phyloP scores from a whole-genome alignment of 1,284 basidiomycete genomes.

The Ceratobasidium theobromae region DNA sequence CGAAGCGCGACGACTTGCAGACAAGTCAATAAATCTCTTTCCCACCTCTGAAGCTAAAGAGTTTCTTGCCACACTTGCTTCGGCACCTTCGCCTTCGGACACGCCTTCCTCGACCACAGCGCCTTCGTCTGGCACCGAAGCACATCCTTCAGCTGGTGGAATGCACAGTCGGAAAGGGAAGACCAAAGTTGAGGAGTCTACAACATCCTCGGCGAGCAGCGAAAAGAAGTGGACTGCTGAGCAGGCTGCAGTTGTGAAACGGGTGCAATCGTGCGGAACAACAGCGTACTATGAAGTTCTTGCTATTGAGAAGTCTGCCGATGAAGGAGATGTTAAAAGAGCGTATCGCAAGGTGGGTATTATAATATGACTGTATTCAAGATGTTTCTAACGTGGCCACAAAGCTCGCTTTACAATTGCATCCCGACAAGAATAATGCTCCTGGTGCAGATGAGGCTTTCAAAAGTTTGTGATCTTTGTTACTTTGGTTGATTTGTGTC shows the following conservation, averaged over 20 bases:
- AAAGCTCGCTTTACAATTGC: slow-evolving; percentile 87
- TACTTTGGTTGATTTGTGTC: slow-evolving; percentile 14
- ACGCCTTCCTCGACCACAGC: slow-evolving; percentile 46
- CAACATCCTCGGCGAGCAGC: too few relatives aligned
- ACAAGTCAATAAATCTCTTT: slow-evolving; percentile 86
- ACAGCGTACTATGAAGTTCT: slow-evolving; percentile 96
- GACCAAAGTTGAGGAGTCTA: slow-evolving; percentile 44
- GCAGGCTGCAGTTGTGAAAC: slow-evolving; percentile 82
- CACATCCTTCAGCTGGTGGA: slow-evolving; percentile 67
- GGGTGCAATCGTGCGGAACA: slow-evolving; percentile 81
- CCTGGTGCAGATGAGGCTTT: slow-evolving; percentile 99
- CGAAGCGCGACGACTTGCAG: slow-evolving; percentile 76
- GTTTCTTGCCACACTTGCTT: slow-evolving; percentile 62
- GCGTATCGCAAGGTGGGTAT: slow-evolving; percentile 88
- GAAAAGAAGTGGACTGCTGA: slow-evolving; percentile 85
- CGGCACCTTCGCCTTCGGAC: slow-evolving; percentile 45
- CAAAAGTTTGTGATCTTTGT: slow-evolving; percentile 71
- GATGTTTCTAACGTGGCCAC: slow-evolving; percentile 7
- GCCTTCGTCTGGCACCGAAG: slow-evolving; percentile 52
- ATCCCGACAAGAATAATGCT: slow-evolving; percentile 97
- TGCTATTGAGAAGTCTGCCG: slow-evolving; percentile 78
- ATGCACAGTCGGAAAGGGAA: slow-evolving; percentile 54
- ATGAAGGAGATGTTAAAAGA: slow-evolving; percentile 91
- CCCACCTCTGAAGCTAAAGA: slow-evolving; percentile 75
- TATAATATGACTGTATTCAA: slow-evolving; percentile 10